Base-by-base conservation (phyloP, 208 protist species). In the Trypanosoma brucei region DNA sequence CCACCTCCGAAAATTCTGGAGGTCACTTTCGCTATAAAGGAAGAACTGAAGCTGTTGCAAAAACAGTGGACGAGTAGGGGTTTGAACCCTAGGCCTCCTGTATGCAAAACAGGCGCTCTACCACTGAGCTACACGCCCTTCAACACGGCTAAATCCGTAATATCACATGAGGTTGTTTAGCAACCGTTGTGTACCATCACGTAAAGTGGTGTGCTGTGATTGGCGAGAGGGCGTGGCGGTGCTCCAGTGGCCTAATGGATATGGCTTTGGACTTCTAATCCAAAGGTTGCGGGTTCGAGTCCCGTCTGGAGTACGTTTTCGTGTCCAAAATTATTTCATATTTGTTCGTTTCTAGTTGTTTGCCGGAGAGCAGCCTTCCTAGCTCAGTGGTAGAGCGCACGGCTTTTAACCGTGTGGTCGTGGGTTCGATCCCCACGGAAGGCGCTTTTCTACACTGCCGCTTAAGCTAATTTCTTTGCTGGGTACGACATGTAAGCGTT, bases 311-410 rank as follows among this genome's bases (percentile, higher is more conserved):
- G 84, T 91, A 83, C 22, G 63, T 76, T 86, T 78, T 75, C 11
- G 0, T 11, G 22, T 22, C 22, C 22, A 22, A 22, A 22, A 22
- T 46, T 46, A 11, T 14, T 46, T 46, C 42, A 11, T 46, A 11
- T 6, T 6, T 46, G 6, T 46, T 46, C 42, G 6, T 6, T 6
- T 6, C 8, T 46, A 11, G 42, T 14, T 46, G 42, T 46, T 46
- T 46, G 42, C 22, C 22, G 22, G 22, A 22, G 22, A 22, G 42
- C 42, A 11, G 50, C 50, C 50, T n/a, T 61, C 63, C 63, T 91
- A 91, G 84, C 84, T 91, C 84, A 91, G 84, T 80, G 84, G 84
- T 91, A 91, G 84, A 91, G 84, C 84, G 84, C 76, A 79, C 81
- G 82, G 80, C 81, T 88, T 88, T 76, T 78, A 88, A 83, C 80